Percentiles rank a stretch among this genome's conserved stretches.
phyloP scores from a whole-genome alignment of 768 basidiomycete genomes.

The Suillus variegatus region DNA sequence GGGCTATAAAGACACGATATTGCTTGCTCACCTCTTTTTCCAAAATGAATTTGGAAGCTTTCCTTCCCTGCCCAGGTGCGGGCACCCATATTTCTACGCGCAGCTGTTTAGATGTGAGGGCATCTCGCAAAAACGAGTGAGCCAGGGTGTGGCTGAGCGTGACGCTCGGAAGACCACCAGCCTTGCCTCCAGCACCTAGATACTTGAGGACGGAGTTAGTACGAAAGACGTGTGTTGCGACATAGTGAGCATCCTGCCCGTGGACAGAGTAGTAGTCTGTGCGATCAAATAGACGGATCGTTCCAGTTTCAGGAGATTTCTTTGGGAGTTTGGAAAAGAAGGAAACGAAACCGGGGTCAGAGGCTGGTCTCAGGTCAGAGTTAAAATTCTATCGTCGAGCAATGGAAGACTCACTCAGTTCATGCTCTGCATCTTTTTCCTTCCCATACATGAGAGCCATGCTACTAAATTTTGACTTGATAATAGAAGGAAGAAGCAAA shows the following conservation, averaged over 20 bases:
- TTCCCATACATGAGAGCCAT: constrained; percentile 66
- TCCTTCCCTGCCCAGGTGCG: constrained; percentile 74
- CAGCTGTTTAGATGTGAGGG: constrained; percentile 86
- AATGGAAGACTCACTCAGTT: constrained; percentile 12
- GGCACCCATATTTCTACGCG: constrained; percentile 89
- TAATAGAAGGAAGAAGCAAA: not conserved
- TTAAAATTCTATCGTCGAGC: not conserved
- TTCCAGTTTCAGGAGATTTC: constrained; percentile 77
- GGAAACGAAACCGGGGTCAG: constrained; percentile 78
- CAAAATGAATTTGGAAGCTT: constrained; percentile 70
- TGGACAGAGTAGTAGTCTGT: constrained; percentile 87
- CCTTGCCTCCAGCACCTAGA: constrained; percentile 66
- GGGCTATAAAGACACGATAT: not conserved
- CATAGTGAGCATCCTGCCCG: constrained; percentile 81
- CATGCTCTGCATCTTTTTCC: constrained; percentile 55
- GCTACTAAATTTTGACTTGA: not conserved
- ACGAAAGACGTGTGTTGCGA: constrained; percentile 80
- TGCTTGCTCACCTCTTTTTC: constrained; percentile 68
- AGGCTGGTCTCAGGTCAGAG: constrained; percentile 49
- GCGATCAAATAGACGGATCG: constrained; percentile 86
- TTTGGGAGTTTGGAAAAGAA: constrained; percentile 64
- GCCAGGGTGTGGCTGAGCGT: constrained; percentile 76
- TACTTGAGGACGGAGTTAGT: constrained; percentile 94
- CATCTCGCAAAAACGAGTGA: constrained; percentile 82
- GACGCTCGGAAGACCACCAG: constrained; percentile 72